Percentiles rank a stretch among this genome's conserved stretches.
phyloP scores from a whole-genome alignment of 2,329 filamentous ascomycete species.

The Falciphora oryzae region DNA sequence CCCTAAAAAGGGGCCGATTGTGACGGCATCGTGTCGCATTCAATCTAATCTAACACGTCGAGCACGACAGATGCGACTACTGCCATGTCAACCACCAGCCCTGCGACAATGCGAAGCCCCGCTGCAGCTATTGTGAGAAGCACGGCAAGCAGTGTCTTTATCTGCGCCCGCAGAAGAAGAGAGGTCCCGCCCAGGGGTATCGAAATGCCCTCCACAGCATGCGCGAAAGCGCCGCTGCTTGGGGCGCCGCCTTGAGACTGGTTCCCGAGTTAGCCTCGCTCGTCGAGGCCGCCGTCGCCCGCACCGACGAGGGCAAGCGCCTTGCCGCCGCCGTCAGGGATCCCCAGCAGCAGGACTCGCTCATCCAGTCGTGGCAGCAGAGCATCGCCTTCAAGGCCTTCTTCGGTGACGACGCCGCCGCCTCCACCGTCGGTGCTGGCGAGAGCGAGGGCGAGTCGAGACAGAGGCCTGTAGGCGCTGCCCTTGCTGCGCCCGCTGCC shows the following conservation, averaged over 20 bases:
- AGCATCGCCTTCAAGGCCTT: slow-evolving; percentile 29
- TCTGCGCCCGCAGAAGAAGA: slow-evolving; percentile 32
- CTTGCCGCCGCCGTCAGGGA: slow-evolving; percentile 29
- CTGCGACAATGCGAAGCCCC: slow-evolving; percentile 40
- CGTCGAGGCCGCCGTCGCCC: slow-evolving; percentile 29
- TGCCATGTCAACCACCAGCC: slow-evolving; percentile 43
- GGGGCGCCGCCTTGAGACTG: slow-evolving; percentile 30
- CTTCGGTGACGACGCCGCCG: slow-evolving; percentile 22
- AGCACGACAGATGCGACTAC: slow-evolving; percentile 34
- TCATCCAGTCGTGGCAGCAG: slow-evolving; percentile 30
- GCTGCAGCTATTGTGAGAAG: slow-evolving; percentile 38
- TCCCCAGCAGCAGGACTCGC: slow-evolving; percentile 29
- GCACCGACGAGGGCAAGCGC: slow-evolving; percentile 22
- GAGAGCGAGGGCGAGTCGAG: slow-evolving; percentile 1
- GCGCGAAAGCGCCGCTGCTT: slow-evolving; percentile 32
- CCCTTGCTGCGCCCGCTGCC: neutral
- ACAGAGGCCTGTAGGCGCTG: neutral
- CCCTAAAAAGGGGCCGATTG: slow-evolving; percentile 14
- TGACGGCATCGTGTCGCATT: neutral
- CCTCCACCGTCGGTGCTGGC: neutral
- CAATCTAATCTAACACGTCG: neutral
- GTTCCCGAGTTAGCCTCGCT: slow-evolving; percentile 30
- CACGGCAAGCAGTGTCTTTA: slow-evolving; percentile 33
- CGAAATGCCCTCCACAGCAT: slow-evolving; percentile 32
- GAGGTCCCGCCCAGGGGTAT: slow-evolving; percentile 33